A percentile compares a stretch with the other conserved stretches of the same genome.
Evolutionary conservation across 2,329 filamentous ascomycete genomes (phyloP).

Genomic region (Tolypocladium album): DNA sequence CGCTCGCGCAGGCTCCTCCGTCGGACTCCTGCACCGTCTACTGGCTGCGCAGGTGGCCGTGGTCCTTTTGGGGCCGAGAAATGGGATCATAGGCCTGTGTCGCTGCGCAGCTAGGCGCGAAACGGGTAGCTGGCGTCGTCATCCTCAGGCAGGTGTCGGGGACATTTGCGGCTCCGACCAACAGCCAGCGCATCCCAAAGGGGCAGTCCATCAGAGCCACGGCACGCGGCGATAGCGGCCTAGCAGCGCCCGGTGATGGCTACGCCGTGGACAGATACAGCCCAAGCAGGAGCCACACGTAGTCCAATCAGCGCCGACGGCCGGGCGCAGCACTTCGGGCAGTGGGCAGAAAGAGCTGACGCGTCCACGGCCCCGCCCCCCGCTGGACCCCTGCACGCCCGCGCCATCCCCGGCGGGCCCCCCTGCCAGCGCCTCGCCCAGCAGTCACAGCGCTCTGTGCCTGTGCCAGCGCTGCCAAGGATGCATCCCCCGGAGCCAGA

Average conservation of each 20-base stretch:
- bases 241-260: neutral
- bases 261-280: neutral
- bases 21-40: constrained; percentile 1
- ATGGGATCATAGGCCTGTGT: constrained; percentile 4
- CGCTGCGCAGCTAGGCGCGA: constrained; percentile 1
- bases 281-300: no score
- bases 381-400: constrained; percentile 8
- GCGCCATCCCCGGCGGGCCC: constrained; percentile 3
- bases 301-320: neutral
- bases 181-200: neutral
- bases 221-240: neutral
- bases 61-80: neutral
- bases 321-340: neutral
- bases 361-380: constrained; percentile 14
- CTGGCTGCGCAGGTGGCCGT: constrained; percentile 2
- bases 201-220: neutral
- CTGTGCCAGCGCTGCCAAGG: neutral
- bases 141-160: constrained; percentile 1
- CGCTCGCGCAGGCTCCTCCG: neutral
- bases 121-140: constrained; percentile 4
- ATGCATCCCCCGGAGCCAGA: neutral
- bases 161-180: neutral
- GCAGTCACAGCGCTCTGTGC: neutral
- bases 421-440: neutral
- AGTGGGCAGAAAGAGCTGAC: constrained; percentile 12